These are phyloP conservation scores for Rusavskia elegans DNA, from an alignment of 495 filamentous ascomycete genomes.

Conservation along the genomic window DNA sequence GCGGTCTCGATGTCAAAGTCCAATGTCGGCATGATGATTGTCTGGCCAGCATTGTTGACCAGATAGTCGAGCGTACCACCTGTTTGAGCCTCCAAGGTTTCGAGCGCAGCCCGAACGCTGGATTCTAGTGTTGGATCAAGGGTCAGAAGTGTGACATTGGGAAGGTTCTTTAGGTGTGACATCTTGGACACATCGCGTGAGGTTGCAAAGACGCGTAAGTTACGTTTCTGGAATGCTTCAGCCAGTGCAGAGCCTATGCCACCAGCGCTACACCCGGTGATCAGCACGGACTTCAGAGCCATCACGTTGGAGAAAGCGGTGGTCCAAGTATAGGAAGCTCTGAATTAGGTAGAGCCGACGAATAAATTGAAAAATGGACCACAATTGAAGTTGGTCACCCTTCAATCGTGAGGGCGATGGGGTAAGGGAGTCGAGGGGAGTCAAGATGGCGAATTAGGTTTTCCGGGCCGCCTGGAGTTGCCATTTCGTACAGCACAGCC, in stretches of 20 bases:
- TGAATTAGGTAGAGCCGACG: too few relatives aligned
- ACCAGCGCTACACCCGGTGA: constrained; percentile 31
- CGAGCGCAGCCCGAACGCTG: constrained; percentile 32
- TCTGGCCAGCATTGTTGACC: constrained; percentile 51
- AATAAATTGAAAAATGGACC: too few relatives aligned
- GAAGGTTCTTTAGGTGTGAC: constrained; percentile 10
- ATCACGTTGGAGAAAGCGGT: too few relatives aligned
- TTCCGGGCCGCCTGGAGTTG: too few relatives aligned
- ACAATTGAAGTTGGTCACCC: too few relatives aligned
- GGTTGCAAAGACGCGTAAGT: constrained; percentile 22
- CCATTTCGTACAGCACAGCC: too few relatives aligned
- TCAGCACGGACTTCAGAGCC: constrained; percentile 19
- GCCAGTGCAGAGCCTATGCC: constrained; percentile 29
- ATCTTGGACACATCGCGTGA: constrained; percentile 20
- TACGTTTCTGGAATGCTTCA: constrained; percentile 20
- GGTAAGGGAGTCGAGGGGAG: too few relatives aligned
- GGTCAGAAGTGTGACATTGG: constrained; percentile 4
- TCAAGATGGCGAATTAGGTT: too few relatives aligned
- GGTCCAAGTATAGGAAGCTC: too few relatives aligned
- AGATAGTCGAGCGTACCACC: constrained; percentile 37
- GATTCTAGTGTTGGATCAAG: constrained; percentile 12
- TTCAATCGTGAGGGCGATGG: too few relatives aligned
- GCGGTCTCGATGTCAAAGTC: constrained; percentile 36
- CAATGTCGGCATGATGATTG: constrained; percentile 32
- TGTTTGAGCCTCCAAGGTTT: constrained; percentile 16